Percentiles rank a stretch among this genome's conserved stretches.
phyloP scores from a whole-genome alignment of 148 eudicot species.

The Chenopodium suecicum region DNA sequence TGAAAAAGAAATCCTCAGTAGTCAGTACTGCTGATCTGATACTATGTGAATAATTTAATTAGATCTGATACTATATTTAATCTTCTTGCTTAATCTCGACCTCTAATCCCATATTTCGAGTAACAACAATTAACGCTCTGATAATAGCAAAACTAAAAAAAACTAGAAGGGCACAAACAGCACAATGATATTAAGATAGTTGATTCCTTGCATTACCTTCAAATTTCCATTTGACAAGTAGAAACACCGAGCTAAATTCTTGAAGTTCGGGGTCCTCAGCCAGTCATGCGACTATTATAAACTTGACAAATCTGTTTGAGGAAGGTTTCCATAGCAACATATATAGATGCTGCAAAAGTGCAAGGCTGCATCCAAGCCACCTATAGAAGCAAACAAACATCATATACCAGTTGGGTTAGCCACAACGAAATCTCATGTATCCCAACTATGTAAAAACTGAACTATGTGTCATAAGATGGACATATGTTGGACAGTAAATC shows the following conservation, averaged over 20 bases:
- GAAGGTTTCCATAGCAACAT: neutral
- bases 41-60: neutral
- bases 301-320: neutral
- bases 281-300: neutral
- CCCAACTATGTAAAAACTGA: neutral
- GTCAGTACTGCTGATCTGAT: neutral
- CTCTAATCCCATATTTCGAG: neutral
- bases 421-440: neutral
- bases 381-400: neutral
- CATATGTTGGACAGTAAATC: neutral
- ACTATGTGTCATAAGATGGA: neutral
- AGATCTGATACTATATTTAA: neutral
- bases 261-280: neutral
- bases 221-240: neutral
- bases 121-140: neutral
- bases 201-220: neutral
- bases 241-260: neutral
- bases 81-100: neutral
- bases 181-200: neutral
- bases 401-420: neutral
- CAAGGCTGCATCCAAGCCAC: neutral
- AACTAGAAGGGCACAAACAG: neutral
- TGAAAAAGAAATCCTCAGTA: neutral
- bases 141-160: neutral
- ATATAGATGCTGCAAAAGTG: neutral